These are phyloP conservation scores for Boletus huronensis DNA, from an alignment of 768 basidiomycete species.

Conservation along the genomic window DNA sequence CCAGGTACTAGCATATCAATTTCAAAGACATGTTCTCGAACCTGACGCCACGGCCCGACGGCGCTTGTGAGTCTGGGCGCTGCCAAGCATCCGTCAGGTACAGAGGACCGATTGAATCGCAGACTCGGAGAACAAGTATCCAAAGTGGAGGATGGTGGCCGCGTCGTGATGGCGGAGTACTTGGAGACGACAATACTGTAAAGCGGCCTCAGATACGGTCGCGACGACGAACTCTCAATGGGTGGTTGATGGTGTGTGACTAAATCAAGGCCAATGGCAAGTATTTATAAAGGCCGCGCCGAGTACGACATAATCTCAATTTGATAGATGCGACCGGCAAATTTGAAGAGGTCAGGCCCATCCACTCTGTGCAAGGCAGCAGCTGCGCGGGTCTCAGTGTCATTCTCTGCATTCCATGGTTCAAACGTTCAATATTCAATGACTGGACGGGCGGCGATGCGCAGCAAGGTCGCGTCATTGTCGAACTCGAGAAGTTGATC, in stretches of 20 bases:
- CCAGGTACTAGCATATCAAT: background rate
- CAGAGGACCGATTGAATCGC: background rate
- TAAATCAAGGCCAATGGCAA: background rate
- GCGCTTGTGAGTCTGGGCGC: background rate
- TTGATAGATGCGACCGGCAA: background rate
- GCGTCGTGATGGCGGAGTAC: background rate
- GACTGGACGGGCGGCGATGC: no score
- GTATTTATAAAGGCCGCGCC: background rate
- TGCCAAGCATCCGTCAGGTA: background rate
- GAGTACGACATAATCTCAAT: background rate
- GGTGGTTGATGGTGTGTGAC: background rate
- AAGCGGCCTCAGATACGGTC: background rate
- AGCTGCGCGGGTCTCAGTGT: background rate
- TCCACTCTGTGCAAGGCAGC: background rate
- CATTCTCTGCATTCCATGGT: background rate
- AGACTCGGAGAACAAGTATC: conserved; percentile 1
- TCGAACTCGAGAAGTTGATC: no score
- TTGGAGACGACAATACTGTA: background rate
- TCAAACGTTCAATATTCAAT: no score
- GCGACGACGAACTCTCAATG: background rate
- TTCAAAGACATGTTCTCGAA: background rate
- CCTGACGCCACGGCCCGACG: background rate
- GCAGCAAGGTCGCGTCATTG: no score
- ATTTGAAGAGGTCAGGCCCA: background rate
- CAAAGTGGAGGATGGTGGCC: background rate